Evolutionary conservation across 352 stramenopile genomes (phyloP).

Genomic region (Phytophthora syringae): DNA sequence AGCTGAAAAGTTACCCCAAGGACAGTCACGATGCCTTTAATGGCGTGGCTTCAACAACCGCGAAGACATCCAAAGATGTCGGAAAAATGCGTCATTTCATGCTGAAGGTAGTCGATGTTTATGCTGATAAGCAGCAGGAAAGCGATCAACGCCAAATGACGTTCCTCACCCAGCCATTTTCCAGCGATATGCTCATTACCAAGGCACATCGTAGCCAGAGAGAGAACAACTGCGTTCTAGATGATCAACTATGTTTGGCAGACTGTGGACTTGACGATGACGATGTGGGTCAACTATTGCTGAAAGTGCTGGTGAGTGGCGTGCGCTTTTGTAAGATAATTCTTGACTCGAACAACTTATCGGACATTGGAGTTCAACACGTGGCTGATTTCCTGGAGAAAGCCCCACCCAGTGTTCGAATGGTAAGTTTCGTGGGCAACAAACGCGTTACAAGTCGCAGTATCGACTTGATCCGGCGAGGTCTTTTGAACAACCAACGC

Average conservation of each 20-base stretch:
- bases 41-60: neutral
- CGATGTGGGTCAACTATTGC: conserved; percentile 45
- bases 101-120: conserved; percentile 51
- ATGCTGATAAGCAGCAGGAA: conserved; percentile 38
- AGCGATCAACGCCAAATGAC: conserved; percentile 39
- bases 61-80: neutral
- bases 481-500: conserved; percentile 36
- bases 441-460: conserved; percentile 40
- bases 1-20: conserved; percentile 18
- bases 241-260: conserved; percentile 29
- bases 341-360: conserved; percentile 47
- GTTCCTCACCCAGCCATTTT: conserved; percentile 54
- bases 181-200: conserved; percentile 51
- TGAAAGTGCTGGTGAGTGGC: conserved; percentile 49
- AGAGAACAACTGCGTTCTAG: neutral
- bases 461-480: conserved; percentile 35
- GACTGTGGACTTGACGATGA: conserved; percentile 46
- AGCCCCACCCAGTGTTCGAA: conserved; percentile 17
- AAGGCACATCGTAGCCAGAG: conserved; percentile 7
- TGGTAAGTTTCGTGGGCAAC: conserved; percentile 45
- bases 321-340: conserved; percentile 41
- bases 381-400: conserved; percentile 56
- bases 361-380: conserved; percentile 45
- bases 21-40: neutral
- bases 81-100: conserved; percentile 41